Evolutionary conservation across 2,329 filamentous ascomycete genomes (phyloP).

Genomic region (Clarireedia paspali): DNA sequence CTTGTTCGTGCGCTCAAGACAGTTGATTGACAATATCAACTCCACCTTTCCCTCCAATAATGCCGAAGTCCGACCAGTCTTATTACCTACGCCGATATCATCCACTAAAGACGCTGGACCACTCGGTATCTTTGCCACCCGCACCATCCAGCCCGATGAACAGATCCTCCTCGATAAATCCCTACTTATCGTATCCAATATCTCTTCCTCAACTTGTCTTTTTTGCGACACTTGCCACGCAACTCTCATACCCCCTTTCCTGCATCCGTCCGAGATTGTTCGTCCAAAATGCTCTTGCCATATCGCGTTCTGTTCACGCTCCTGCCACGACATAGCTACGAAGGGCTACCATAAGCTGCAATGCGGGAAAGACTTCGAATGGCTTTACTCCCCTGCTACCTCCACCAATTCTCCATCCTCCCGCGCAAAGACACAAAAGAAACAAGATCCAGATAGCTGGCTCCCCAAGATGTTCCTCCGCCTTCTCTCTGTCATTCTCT

Average conservation of each 20-base stretch:
- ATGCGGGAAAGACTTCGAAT: constrained; percentile 21
- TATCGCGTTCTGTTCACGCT: constrained; percentile 20
- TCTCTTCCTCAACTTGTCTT: constrained; percentile 9
- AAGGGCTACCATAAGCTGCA: constrained; percentile 20
- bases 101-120: constrained; percentile 18
- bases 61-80: constrained; percentile 14
- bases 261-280: neutral
- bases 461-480: constrained; percentile 18
- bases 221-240: constrained; percentile 25
- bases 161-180: constrained; percentile 19
- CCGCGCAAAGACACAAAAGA: neutral
- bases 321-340: constrained; percentile 16
- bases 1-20: constrained; percentile 15
- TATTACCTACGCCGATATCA: constrained; percentile 10
- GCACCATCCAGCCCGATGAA: constrained; percentile 20
- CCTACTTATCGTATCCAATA: constrained; percentile 12
- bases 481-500: constrained; percentile 18
- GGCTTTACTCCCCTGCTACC: constrained; percentile 14
- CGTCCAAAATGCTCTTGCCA: constrained; percentile 16
- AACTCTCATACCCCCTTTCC: constrained; percentile 12
- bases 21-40: constrained; percentile 18
- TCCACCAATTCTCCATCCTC: too few species aligned
- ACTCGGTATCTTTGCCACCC: constrained; percentile 22
- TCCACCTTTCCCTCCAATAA: neutral
- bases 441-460: constrained; percentile 10